Conservation (phyloP, 192 early-diverging fungal species). For the Phycomyces nitens region DNA sequence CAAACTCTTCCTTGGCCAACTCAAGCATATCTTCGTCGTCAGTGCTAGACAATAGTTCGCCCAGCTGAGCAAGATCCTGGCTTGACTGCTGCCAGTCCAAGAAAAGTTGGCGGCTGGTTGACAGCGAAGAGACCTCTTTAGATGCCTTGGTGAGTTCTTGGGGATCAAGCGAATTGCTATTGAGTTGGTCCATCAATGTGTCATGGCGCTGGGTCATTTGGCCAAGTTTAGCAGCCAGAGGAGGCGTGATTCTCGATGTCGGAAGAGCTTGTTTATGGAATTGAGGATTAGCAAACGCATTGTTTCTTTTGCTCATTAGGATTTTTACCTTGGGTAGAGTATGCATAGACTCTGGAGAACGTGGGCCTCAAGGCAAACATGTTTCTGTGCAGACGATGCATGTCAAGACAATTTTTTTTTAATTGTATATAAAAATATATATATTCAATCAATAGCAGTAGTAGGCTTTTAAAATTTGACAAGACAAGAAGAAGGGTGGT, state of each 20-base stretch:
- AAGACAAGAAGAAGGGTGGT: no score
- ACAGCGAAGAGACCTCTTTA: slow-evolving; percentile 19
- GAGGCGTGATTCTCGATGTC: slow-evolving; percentile 27
- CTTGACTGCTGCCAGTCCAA: slow-evolving; percentile 20
- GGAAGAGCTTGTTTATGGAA: slow-evolving; percentile 5
- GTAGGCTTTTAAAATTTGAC: no score
- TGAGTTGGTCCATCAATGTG: slow-evolving; percentile 21
- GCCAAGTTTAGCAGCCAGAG: slow-evolving; percentile 22
- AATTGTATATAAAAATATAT: no score
- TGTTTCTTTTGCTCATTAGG: neutral
- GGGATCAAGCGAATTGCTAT: slow-evolving; percentile 13
- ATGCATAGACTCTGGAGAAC: neutral
- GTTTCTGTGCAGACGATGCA: no score
- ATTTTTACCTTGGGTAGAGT: neutral
- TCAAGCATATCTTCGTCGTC: slow-evolving; percentile 48
- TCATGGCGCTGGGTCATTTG: slow-evolving; percentile 23
- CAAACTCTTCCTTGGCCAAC: slow-evolving; percentile 63
- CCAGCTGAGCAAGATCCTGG: slow-evolving; percentile 19
- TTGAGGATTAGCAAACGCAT: neutral
- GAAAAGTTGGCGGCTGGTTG: slow-evolving; percentile 14
- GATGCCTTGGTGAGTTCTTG: slow-evolving; percentile 15
- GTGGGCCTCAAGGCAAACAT: no score
- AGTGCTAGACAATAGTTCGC: slow-evolving; percentile 12
- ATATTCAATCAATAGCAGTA: no score
- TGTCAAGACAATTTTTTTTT: no score